Base-by-base conservation (phyloP, 768 basidiomycete genomes). In the Xanthoconium stramineum region DNA sequence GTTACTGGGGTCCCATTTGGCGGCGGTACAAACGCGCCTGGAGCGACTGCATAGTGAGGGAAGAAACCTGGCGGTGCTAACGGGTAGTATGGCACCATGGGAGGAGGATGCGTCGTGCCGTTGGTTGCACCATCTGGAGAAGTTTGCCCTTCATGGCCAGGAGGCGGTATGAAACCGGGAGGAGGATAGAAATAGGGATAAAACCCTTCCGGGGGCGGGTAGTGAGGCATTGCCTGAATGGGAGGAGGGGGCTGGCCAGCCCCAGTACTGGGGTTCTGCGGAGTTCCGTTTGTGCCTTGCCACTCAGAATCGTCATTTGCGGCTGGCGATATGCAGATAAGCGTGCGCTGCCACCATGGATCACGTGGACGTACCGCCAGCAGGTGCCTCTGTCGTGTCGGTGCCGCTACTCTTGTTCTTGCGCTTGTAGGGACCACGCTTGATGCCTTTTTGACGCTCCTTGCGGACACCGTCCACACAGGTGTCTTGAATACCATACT, bases 391-490 rank as follows among this genome's bases (percentile, higher is more conserved):
- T 29, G 65, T 35, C 3, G 47, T 28, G 33, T 67, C 70, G n/a
- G 53, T 36, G 44, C 52, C 54, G 19, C 55, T 9, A 13, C 54
- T 42, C 62, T 78, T 77, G 55, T 64, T 72, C 72, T 81, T 82
- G 56, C 80, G 78, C 59, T 82, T 83, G 66, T 83, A 83, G 2
- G 81, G 82, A 3, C 81, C 81, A 19, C 81, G 78, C 64, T 83
- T 83, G 57, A 82, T 74, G 29, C 81, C 81, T 47, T 80, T 82
- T 63, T 85, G 83, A 54, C 85, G 77, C 67, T 86, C 85, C 65
- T 87, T 87, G 58, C 85, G 74, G 17, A 78, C 72, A 2, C 84
- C 83, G 60, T 87, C 84, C 3, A 78, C 60, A 60, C 85, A 87
- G n/a, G 75, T 69, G 29, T 79, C 75, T 13, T 78, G 76, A 35